A percentile compares a stretch with the other conserved stretches of the same genome.
These are phyloP conservation scores for Domatiomyces catenatus DNA, from an alignment of 2,329 filamentous ascomycete genomes.

Conservation along the genomic window DNA sequence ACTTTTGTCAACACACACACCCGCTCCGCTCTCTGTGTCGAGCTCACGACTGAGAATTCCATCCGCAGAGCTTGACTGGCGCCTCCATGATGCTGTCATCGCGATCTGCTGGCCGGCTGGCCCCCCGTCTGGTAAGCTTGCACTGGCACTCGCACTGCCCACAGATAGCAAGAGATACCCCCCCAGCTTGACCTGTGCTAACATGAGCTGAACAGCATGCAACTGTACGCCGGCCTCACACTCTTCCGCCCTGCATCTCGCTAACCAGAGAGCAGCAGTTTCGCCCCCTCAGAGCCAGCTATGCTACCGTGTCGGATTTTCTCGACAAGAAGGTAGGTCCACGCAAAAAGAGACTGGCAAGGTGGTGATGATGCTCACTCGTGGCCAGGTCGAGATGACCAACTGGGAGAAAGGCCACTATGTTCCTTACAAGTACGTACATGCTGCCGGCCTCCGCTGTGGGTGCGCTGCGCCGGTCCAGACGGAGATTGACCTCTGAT, in stretches of 20 bases:
- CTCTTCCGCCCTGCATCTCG: background rate
- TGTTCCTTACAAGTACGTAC: constrained; percentile 71
- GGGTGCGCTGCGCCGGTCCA: background rate
- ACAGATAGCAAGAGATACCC: background rate
- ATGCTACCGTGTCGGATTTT: constrained; percentile 43
- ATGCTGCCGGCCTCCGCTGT: background rate
- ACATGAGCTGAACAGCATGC: constrained; percentile 4
- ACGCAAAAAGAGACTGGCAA: constrained; percentile 3
- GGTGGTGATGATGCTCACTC: background rate
- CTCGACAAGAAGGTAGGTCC: constrained; percentile 62
- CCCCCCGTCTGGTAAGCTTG: constrained; percentile 15
- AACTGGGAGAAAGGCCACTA: constrained; percentile 91
- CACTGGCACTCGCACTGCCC: background rate
- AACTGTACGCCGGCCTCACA: background rate
- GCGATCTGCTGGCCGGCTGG: constrained; percentile 20
- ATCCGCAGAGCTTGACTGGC: constrained; percentile 20
- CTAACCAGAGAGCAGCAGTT: constrained; percentile 19
- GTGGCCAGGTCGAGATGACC: constrained; percentile 70
- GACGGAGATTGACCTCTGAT: constrained; percentile 2
- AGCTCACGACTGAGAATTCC: background rate
- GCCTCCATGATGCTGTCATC: constrained; percentile 32
- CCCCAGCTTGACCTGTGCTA: constrained; percentile 1
- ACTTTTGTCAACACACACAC: background rate
- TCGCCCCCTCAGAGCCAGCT: constrained; percentile 13
- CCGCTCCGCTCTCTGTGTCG: background rate